These are phyloP conservation scores for Rhodotorula sp. DNA, from an alignment of 1,284 basidiomycete species.

Conservation along the genomic window DNA sequence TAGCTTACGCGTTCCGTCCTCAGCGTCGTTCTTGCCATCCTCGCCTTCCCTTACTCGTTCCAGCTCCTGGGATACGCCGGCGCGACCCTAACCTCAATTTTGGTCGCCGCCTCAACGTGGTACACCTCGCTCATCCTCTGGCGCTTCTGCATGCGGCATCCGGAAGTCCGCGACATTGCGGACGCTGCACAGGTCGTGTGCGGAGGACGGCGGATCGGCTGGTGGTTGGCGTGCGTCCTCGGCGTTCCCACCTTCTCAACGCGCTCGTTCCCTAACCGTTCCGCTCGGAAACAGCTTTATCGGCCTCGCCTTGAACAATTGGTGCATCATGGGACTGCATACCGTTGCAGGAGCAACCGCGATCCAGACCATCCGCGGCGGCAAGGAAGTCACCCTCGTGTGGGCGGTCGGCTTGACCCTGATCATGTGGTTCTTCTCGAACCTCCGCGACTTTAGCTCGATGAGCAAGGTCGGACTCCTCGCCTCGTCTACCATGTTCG, in stretches of 20 bases:
- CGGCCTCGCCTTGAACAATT: slow-evolving; percentile 58
- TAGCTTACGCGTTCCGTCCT: background rate
- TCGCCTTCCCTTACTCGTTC: slow-evolving; percentile 60
- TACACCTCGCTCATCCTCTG: slow-evolving; percentile 58
- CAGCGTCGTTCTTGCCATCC: slow-evolving; percentile 50
- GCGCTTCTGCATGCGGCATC: slow-evolving; percentile 62
- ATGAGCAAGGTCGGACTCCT: slow-evolving; percentile 40
- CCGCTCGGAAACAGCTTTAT: slow-evolving; percentile 49
- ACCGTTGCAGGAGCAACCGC: slow-evolving; percentile 50
- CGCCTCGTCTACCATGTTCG: slow-evolving; percentile 38
- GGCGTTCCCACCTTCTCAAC: slow-evolving; percentile 43
- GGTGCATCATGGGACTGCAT: slow-evolving; percentile 47
- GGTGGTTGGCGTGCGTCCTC: slow-evolving; percentile 11
- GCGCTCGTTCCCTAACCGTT: slow-evolving; percentile 56
- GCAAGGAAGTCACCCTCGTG: slow-evolving; percentile 59
- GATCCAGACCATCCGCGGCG: slow-evolving; percentile 62
- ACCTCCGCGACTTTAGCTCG: slow-evolving; percentile 44
- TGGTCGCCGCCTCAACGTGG: slow-evolving; percentile 43
- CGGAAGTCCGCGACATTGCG: slow-evolving; percentile 57
- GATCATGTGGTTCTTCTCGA: slow-evolving; percentile 38
- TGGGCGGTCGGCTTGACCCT: slow-evolving; percentile 55
- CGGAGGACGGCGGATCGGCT: slow-evolving; percentile 7
- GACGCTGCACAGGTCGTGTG: slow-evolving; percentile 60
- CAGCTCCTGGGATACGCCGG: slow-evolving; percentile 47
- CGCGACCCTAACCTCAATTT: slow-evolving; percentile 17